Evolutionary conservation across 2,329 filamentous ascomycete genomes (phyloP).

Genomic region (Colletotrichum cordylinicola): DNA sequence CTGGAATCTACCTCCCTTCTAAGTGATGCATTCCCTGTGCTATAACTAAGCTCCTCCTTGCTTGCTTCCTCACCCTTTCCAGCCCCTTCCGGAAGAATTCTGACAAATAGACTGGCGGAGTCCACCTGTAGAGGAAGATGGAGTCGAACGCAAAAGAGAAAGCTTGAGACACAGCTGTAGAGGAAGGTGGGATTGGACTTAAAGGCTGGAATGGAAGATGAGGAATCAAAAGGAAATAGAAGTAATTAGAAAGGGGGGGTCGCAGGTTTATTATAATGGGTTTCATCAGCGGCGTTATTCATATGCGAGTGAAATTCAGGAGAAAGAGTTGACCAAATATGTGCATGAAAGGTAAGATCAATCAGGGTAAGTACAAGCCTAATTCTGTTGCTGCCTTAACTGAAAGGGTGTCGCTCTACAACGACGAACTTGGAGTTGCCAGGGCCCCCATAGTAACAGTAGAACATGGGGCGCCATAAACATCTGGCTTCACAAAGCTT

Average conservation of each 20-base stretch:
- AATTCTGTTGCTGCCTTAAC: background rate
- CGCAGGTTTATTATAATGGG: background rate
- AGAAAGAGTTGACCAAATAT: background rate
- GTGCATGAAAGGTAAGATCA: background rate
- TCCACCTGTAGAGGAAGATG: background rate
- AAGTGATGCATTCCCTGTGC: background rate
- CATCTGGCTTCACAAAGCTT: slow-evolving; percentile 28
- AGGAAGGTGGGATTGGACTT: background rate
- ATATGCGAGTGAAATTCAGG: background rate
- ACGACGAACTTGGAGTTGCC: background rate
- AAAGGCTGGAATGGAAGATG: background rate
- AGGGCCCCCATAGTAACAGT: slow-evolving; percentile 28
- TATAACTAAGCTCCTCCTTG: background rate
- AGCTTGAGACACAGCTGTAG: background rate
- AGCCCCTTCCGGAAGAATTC: background rate
- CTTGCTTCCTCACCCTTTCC: background rate
- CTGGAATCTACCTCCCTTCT: background rate
- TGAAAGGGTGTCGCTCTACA: background rate
- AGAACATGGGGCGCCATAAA: slow-evolving; percentile 29
- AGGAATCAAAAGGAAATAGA: background rate
- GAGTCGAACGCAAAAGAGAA: background rate
- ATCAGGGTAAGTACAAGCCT: background rate
- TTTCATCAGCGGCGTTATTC: background rate
- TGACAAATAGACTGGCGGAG: background rate
- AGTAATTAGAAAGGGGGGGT: rapidly evolving